These are phyloP conservation scores for Urochloa ruziziensis DNA, from an alignment of 176 grass and related monocot genomes.

Conservation along the genomic window DNA sequence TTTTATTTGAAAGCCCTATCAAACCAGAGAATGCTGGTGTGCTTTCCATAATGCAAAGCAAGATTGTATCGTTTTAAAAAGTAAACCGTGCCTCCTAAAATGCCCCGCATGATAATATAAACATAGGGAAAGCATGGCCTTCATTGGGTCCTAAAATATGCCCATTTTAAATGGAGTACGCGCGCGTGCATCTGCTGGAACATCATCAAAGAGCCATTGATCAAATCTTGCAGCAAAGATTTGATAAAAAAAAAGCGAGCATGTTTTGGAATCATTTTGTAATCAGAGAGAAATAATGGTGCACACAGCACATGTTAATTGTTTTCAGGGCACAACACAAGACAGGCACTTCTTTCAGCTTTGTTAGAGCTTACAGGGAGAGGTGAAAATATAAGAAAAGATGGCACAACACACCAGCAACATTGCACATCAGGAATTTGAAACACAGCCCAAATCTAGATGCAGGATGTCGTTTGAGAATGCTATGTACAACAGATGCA, in stretches of 20 bases:
- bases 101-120: not conserved
- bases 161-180: not conserved
- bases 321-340: not conserved
- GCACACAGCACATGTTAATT: not conserved
- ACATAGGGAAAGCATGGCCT: not conserved
- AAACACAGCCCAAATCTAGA: conserved; percentile 19
- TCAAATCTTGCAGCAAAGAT: not conserved
- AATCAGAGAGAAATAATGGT: not conserved
- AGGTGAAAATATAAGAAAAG: not conserved
- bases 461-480: not conserved
- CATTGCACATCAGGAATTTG: conserved; percentile 1
- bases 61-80: not conserved
- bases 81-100: not conserved
- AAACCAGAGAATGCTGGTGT: conserved; percentile 9
- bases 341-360: not conserved
- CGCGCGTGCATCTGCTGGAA: not conserved
- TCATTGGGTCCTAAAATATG: conserved; percentile 14
- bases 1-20: not conserved
- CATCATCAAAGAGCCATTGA: not conserved
- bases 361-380: not conserved
- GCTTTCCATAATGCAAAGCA: conserved; percentile 5
- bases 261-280: not conserved
- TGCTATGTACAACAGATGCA: conserved; percentile 34
- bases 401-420: conserved; percentile 10
- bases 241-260: not conserved